These are phyloP conservation scores for Stylonectria norvegica DNA, from an alignment of 2,329 filamentous ascomycete genomes.

Conservation along the genomic window DNA sequence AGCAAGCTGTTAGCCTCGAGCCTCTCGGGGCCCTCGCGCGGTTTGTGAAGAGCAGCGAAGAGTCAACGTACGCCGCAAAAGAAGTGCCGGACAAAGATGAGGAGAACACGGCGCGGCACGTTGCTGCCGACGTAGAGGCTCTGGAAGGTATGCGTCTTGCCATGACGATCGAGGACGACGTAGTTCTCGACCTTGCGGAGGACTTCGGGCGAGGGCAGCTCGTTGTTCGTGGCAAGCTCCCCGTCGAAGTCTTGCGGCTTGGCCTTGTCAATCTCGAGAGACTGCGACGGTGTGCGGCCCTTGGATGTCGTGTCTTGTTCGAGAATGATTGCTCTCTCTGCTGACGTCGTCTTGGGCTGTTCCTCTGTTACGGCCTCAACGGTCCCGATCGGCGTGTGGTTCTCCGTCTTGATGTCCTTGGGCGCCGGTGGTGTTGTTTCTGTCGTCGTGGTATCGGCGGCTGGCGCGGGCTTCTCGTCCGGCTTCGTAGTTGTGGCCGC, in stretches of 20 bases:
- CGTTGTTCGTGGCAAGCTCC: constrained; percentile 53
- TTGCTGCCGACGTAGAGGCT: constrained; percentile 58
- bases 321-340: constrained; percentile 12
- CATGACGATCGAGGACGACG: constrained; percentile 58
- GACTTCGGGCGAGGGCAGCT: constrained; percentile 48
- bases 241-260: constrained; percentile 54
- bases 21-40: neutral
- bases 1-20: neutral
- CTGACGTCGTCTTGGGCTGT: neutral
- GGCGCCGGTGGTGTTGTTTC: neutral
- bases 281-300: constrained; percentile 21
- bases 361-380: neutral
- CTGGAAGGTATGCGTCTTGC: constrained; percentile 59
- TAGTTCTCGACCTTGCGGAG: constrained; percentile 53
- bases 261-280: constrained; percentile 36
- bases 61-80: constrained; percentile 66
- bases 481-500: constrained; percentile 2
- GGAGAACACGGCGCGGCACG: constrained; percentile 55
- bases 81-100: constrained; percentile 76
- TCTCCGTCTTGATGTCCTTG: too few relatives aligned
- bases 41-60: too few relatives aligned
- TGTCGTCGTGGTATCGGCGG: neutral
- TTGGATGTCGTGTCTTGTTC: constrained; percentile 16
- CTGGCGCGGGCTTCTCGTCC: constrained; percentile 5
- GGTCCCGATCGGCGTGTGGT: too few relatives aligned